phyloP scores from a whole-genome alignment of 192 early-diverging fungal species.

The Gamsiella multidivaricata region DNA sequence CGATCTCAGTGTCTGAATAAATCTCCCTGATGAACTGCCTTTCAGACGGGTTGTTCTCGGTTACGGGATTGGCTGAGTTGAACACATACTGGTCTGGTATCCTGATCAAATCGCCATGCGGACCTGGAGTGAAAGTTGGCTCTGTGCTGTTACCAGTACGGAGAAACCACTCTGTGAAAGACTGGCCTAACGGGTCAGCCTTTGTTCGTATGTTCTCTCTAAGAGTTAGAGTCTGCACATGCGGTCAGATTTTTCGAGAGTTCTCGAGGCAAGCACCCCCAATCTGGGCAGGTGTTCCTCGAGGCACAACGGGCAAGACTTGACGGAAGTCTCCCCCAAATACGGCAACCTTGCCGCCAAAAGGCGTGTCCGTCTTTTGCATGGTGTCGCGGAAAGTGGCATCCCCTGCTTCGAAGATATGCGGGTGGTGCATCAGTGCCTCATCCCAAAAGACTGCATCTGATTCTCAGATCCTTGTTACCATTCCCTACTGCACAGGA shows the following conservation, averaged over 20 bases:
- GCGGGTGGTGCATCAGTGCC: conserved; percentile 23
- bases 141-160: conserved; percentile 13
- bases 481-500: not conserved
- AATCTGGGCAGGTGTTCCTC: conserved; percentile 19
- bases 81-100: conserved; percentile 15
- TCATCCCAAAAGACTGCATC: conserved; percentile 52
- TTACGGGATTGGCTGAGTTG: not conserved
- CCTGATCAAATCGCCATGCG: not conserved
- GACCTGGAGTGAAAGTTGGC: conserved; percentile 3
- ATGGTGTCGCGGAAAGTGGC: conserved; percentile 23
- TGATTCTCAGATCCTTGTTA: not conserved
- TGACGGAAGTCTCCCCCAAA: conserved; percentile 4
- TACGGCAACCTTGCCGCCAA: conserved; percentile 24
- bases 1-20: conserved; percentile 11
- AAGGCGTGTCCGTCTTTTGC: not conserved
- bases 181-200: not conserved
- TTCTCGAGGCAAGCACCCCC: conserved; percentile 18
- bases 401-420: conserved; percentile 34
- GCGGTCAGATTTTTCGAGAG: conserved; percentile 21
- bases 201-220: conserved; percentile 31
- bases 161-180: conserved; percentile 21
- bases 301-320: conserved; percentile 16
- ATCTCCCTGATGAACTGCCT: conserved; percentile 15
- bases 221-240: conserved; percentile 17
- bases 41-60: not conserved